Conservation (phyloP, 2,329 filamentous ascomycete species). For the Catunica adiposa region DNA sequence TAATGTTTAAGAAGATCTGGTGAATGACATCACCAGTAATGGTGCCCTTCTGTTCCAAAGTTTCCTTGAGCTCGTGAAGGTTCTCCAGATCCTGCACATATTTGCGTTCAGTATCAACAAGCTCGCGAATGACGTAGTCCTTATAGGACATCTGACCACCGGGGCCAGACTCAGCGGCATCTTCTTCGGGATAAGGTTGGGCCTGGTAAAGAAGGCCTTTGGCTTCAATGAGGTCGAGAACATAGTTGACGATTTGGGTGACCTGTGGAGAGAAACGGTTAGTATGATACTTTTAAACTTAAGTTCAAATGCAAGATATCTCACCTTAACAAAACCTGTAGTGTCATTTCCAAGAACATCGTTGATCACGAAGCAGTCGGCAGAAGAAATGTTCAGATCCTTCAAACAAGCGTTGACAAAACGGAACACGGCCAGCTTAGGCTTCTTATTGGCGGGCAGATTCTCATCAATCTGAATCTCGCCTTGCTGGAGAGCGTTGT, state of each 20-base stretch:
- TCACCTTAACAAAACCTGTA: conserved; percentile 87
- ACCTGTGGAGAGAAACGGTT: conserved; percentile 31
- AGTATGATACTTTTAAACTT: neutral
- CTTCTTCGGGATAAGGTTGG: conserved; percentile 41
- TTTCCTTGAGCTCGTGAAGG: conserved; percentile 78
- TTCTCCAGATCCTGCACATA: conserved; percentile 96
- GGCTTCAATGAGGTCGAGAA: conserved; percentile 71
- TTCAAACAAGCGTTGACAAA: conserved; percentile 81
- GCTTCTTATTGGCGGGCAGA: conserved; percentile 52
- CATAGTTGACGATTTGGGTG: conserved; percentile 78
- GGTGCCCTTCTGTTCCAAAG: conserved; percentile 71
- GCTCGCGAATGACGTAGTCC: conserved; percentile 78
- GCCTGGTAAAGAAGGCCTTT: conserved; percentile 53
- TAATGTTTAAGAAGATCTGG: conserved; percentile 92
- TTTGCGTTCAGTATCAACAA: conserved; percentile 89
- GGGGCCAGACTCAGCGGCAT: conserved; percentile 26
- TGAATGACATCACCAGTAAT: conserved; percentile 82
- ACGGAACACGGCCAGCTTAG: conserved; percentile 79
- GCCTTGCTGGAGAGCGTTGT: conserved; percentile 64
- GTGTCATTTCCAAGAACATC: conserved; percentile 90
- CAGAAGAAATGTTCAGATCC: conserved; percentile 60
- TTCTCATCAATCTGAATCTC: conserved; percentile 51
- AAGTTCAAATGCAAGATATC: conserved; percentile 15
- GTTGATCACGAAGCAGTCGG: conserved; percentile 79
- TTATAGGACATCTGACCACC: conserved; percentile 56